Evolutionary conservation across 371 early-diverging fungal genomes (phyloP).

Genomic region (Lichtheimia corymbifera): DNA sequence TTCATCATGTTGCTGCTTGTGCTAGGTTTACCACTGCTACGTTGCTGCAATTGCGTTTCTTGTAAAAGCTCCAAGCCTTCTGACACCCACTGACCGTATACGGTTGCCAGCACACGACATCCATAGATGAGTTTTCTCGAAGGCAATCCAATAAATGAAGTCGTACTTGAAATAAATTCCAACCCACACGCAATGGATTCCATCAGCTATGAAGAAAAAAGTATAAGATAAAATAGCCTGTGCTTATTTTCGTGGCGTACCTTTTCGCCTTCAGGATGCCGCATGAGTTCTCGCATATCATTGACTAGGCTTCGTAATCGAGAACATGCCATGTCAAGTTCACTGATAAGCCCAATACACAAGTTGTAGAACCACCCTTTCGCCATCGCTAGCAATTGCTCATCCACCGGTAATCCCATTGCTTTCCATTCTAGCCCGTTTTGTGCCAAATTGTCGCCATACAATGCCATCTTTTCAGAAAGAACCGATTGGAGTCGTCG

Average conservation of each 20-base stretch:
- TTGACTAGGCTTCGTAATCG: conserved; percentile 29
- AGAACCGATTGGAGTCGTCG: conserved; percentile 31
- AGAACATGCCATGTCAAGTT: conserved; percentile 38
- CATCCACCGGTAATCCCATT: conserved; percentile 49
- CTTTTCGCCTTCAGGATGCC: conserved; percentile 31
- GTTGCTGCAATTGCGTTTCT: conserved; percentile 17
- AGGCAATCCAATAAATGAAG: conserved; percentile 34
- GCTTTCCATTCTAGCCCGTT: conserved; percentile 52
- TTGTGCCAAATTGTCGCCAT: conserved; percentile 42
- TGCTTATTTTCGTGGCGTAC: conserved; percentile 14
- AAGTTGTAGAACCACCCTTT: conserved; percentile 43
- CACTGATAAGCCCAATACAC: conserved; percentile 31
- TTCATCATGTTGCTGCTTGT: conserved; percentile 1
- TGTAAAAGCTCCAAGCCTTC: conserved; percentile 32
- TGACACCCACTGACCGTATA: conserved; percentile 42
- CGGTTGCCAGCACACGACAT: conserved; percentile 30
- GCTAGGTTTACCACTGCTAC: background rate
- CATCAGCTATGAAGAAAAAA: conserved; percentile 31
- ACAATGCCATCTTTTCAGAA: conserved; percentile 29
- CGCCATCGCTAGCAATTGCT: conserved; percentile 31
- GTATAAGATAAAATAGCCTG: background rate
- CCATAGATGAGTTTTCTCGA: conserved; percentile 27
- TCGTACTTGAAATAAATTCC: conserved; percentile 37
- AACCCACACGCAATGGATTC: conserved; percentile 35
- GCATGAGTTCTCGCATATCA: conserved; percentile 27